Evolutionary conservation across 1,284 basidiomycete species (phyloP), one percentile per base, ranked within the genome.

Genomic region (Trichosporon asahii): DNA sequence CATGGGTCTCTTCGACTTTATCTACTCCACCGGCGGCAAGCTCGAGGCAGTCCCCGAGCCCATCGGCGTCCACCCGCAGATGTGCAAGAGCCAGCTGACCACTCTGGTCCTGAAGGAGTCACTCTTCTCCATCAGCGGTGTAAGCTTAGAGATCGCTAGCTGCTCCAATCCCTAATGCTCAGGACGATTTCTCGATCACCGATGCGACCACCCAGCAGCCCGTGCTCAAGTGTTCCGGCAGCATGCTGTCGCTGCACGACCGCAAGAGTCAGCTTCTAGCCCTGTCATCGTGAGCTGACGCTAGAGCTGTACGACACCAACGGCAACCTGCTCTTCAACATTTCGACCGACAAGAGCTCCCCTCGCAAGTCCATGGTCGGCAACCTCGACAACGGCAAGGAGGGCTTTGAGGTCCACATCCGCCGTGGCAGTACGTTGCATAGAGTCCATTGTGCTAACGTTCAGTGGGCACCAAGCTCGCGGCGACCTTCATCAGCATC

Each of bases 21-120:
- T 57, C 35, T 37, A 65, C 40, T 44, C 64, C 18, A 14, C 33
- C n/a, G 25, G 61, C 63, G 63, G 35, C 31, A 61, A 29, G 15
- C 68, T 72, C 40, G 23, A 21, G 15, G 64, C 66, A 11, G 64
- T 69, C 46, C 18, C 15, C 9, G 66, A 64, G 11, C 64, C 66
- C 25, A 37, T 72, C 23, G 66, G 63, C 14, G 40, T 67, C 29
- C 66, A 72, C 64, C 15, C 35, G 1, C 64, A 63, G 44, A 69
- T 70, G 66, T 33, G 67, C 44, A 40, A 57, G 31, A 3, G n/a
- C 7, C 12, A n/a, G 6, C 33, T 29, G n/a, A 66, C 66, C 7
- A 68, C 68, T 4, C 60, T 72, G 15, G 57, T 82, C 5, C 69
- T 83, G 57, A 80, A 80, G 67, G 82, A 84, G 70, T 66, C 33